Evolutionary conservation across 768 basidiomycete genomes (phyloP).

Genomic region (Mrakia frigida): DNA sequence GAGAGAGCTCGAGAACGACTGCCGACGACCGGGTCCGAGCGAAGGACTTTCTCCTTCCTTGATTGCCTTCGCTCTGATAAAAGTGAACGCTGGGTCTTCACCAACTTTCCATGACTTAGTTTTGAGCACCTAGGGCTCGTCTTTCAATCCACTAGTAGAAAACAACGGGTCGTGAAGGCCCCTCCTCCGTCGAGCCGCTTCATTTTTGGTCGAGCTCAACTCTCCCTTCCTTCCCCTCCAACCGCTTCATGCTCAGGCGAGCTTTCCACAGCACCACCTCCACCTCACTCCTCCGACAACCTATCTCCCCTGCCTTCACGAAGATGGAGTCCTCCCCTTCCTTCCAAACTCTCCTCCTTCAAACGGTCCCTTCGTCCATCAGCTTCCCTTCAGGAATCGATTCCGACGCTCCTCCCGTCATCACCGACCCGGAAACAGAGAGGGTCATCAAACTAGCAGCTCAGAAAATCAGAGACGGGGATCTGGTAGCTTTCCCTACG

Average conservation of each 20-base stretch:
- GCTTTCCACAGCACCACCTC: not conserved
- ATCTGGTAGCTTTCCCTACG: conserved; percentile 81
- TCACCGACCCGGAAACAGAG: conserved; percentile 27
- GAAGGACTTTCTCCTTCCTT: no score
- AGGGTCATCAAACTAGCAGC: conserved; percentile 55
- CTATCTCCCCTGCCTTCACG: not conserved
- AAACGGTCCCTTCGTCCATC: conserved; percentile 30
- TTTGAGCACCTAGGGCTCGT: no score
- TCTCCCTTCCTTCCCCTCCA: not conserved
- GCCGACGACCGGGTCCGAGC: no score
- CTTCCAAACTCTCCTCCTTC: conserved; percentile 21
- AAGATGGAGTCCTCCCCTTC: not conserved
- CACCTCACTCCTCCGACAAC: not conserved
- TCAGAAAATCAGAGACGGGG: conserved; percentile 34
- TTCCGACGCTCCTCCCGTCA: conserved; percentile 17
- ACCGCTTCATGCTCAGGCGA: conserved; percentile 10
- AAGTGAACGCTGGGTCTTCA: no score
- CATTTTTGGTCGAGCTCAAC: no score
- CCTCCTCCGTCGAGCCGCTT: no score
- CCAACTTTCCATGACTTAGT: no score
- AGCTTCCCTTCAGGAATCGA: conserved; percentile 21
- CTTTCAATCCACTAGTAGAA: no score
- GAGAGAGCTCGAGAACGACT: no score
- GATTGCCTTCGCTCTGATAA: no score
- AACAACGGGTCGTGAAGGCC: no score